Conservation (phyloP, 2,329 filamentous ascomycete species). For the Mariannaea elegans region DNA sequence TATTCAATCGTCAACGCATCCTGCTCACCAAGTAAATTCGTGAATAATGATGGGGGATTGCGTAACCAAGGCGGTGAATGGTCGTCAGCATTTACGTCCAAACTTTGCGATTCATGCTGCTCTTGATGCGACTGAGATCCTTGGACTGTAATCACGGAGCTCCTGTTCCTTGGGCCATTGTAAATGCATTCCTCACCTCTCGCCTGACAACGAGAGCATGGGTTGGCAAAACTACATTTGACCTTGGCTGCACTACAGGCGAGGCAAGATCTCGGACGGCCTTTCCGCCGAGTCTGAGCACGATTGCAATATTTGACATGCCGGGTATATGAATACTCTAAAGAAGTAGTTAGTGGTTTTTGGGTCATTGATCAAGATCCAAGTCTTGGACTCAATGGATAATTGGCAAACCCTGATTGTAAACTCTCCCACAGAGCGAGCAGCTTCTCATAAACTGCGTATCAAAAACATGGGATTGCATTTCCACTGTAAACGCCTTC, state of each 20-base stretch:
- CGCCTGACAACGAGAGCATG: conserved; percentile 31
- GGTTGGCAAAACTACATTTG: conserved; percentile 37
- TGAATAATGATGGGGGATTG: too few species aligned
- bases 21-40: too few species aligned
- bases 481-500: too few species aligned
- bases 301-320: conserved; percentile 39
- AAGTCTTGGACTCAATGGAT: too few species aligned
- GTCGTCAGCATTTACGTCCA: too few species aligned
- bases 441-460: conserved; percentile 19
- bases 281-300: conserved; percentile 36
- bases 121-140: background rate
- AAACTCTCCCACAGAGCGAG: conserved; percentile 32
- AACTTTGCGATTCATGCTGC: too few species aligned
- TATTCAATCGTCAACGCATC: too few species aligned
- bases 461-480: background rate
- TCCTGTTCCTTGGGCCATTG: background rate
- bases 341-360: background rate
- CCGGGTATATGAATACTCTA: conserved; percentile 36
- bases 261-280: conserved; percentile 34
- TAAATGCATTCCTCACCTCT: conserved; percentile 29
- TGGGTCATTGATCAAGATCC: too few species aligned
- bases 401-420: conserved; percentile 27
- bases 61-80: too few species aligned
- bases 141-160: too few species aligned
- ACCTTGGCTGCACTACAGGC: conserved; percentile 33